Percentiles rank a stretch among this genome's conserved stretches.
These are phyloP conservation scores for Talaromyces marneffei DNA, from an alignment of 2,329 filamentous ascomycete species.

Conservation along the genomic window DNA sequence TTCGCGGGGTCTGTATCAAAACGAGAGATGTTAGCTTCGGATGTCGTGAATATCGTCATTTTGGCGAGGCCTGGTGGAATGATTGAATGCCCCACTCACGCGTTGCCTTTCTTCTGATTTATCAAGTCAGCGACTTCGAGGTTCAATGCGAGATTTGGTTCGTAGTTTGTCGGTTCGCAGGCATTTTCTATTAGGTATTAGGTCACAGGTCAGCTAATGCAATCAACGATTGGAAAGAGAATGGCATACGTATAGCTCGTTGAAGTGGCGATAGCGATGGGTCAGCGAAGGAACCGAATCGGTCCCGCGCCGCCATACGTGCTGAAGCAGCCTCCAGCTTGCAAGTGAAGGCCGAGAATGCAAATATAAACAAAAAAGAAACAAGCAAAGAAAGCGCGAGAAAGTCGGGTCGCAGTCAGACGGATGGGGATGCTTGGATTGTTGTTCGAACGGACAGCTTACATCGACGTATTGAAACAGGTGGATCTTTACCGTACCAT, in stretches of 20 bases:
- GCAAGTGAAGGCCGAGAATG: slow-evolving; percentile 16
- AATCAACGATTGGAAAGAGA: not conserved
- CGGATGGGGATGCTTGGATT: not conserved
- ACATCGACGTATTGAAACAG: not conserved
- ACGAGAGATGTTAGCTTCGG: not conserved
- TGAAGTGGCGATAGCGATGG: slow-evolving; percentile 80
- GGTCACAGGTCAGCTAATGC: not conserved
- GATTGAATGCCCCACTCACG: slow-evolving; percentile 44
- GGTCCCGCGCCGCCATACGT: slow-evolving; percentile 90
- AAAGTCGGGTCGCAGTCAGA: not conserved
- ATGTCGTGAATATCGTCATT: not conserved
- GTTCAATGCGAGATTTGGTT: slow-evolving; percentile 92
- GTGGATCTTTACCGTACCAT: too few species aligned
- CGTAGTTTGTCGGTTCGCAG: slow-evolving; percentile 94
- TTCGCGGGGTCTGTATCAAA: slow-evolving; percentile 64
- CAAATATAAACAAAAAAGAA: slow-evolving; percentile 14
- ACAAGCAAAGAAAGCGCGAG: not conserved
- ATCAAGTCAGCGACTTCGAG: slow-evolving; percentile 95
- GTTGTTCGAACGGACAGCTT: slow-evolving; percentile 4
- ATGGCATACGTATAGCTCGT: slow-evolving; percentile 70
- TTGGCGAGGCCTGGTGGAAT: not conserved
- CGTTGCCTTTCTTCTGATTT: slow-evolving; percentile 94
- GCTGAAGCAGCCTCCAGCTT: slow-evolving; percentile 90
- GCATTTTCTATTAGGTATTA: slow-evolving; percentile 68
- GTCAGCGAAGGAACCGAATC: slow-evolving; percentile 76